Evolutionary conservation across 805 yeast species (phyloP).

Genomic region (Metschnikowia aberdeeniae): DNA sequence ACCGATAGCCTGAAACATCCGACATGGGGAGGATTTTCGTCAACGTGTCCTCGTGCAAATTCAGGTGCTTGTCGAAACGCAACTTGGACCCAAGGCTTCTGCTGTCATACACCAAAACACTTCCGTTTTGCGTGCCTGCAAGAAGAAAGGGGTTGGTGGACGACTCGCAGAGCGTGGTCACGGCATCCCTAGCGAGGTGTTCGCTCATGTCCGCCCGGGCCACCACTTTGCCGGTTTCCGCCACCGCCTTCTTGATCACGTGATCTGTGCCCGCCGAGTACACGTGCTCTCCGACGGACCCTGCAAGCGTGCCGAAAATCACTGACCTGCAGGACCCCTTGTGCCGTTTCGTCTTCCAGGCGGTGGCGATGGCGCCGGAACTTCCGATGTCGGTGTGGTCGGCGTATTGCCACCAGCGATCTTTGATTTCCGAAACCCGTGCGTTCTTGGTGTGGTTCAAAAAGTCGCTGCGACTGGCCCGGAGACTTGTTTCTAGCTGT

Average conservation of each 20-base stretch:
- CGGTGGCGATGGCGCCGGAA: slow-evolving; percentile 28
- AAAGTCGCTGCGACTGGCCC: slow-evolving; percentile 20
- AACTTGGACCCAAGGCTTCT: slow-evolving; percentile 38
- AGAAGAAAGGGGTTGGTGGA: slow-evolving; percentile 48
- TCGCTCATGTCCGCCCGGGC: slow-evolving; percentile 41
- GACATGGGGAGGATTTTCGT: slow-evolving; percentile 70
- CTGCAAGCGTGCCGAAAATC: slow-evolving; percentile 52
- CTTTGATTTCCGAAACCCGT: slow-evolving; percentile 27
- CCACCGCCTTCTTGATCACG: slow-evolving; percentile 66
- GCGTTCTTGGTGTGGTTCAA: slow-evolving; percentile 21
- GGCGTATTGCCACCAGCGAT: slow-evolving; percentile 46
- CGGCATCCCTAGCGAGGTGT: slow-evolving; percentile 27
- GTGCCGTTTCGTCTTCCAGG: slow-evolving; percentile 89
- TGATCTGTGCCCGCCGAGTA: slow-evolving; percentile 79
- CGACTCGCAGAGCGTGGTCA: slow-evolving; percentile 44
- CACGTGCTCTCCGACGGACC: slow-evolving; percentile 45
- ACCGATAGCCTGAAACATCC: slow-evolving; percentile 71
- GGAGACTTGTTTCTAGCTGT: slow-evolving; percentile 34
- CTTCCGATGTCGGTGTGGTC: slow-evolving; percentile 24
- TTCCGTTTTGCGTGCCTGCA: slow-evolving; percentile 68
- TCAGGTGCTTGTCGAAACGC: slow-evolving; percentile 42
- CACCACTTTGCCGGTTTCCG: slow-evolving; percentile 72
- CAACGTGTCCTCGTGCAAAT: slow-evolving; percentile 73
- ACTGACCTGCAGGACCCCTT: slow-evolving; percentile 81
- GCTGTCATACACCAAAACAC: slow-evolving; percentile 59